Evolutionary conservation across 129 eudicot genomes (phyloP).

Genomic region (Centella asiatica): DNA sequence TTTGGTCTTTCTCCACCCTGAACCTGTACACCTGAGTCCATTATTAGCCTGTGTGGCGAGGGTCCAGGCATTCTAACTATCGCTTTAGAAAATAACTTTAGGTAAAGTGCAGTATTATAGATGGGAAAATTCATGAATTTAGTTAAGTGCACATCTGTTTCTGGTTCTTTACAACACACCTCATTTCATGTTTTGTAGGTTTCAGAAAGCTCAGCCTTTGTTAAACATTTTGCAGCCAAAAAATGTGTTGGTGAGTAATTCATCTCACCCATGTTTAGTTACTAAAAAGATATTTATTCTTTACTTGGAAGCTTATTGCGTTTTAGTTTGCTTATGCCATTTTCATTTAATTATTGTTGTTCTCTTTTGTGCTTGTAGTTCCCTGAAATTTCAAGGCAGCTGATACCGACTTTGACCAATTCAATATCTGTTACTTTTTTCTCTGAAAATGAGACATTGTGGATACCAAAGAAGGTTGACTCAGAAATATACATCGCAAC

Average conservation of each 20-base stretch:
- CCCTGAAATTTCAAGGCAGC: constrained; percentile 45
- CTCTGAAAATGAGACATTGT: constrained; percentile 36
- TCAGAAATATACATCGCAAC: constrained; percentile 41
- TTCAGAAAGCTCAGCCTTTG: constrained; percentile 44
- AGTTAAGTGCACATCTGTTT: not conserved
- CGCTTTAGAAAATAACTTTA: not conserved
- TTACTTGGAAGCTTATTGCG: not conserved
- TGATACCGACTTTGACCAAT: constrained; percentile 12
- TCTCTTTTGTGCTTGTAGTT: constrained; percentile 33
- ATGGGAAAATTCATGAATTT: not conserved
- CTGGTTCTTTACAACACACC: not conserved
- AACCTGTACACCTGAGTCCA: too few relatives aligned
- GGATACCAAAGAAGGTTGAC: constrained; percentile 31
- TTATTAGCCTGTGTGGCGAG: too few relatives aligned
- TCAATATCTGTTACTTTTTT: constrained; percentile 32
- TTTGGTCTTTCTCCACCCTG: too few relatives aligned
- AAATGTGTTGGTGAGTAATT: constrained; percentile 44
- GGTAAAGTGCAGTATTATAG: too few relatives aligned
- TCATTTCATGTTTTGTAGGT: constrained; percentile 38
- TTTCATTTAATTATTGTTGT: not conserved
- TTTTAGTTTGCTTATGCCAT: not conserved
- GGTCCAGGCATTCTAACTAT: too few relatives aligned
- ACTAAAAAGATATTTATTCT: not conserved
- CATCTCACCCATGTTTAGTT: not conserved
- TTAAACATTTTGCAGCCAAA: constrained; percentile 65